A percentile compares a stretch with the other conserved stretches of the same genome.
Evolutionary conservation across 2,329 filamentous ascomycete genomes (phyloP).

Genomic region (Raffaelea ambrosiae): DNA sequence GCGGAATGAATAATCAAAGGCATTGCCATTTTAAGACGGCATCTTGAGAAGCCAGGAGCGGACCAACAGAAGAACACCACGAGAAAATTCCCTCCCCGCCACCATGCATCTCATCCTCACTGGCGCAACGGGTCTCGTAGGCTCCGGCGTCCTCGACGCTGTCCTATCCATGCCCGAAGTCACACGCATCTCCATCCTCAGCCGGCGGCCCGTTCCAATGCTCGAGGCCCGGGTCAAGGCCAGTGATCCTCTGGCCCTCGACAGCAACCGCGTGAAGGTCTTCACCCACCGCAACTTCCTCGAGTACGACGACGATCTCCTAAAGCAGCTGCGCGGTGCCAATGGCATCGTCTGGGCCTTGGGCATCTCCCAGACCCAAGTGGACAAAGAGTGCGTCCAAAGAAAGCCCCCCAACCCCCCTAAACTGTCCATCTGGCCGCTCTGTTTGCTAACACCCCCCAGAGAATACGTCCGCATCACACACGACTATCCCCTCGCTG

Average conservation of each 20-base stretch:
- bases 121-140: slow-evolving; percentile 60
- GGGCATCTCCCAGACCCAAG: slow-evolving; percentile 53
- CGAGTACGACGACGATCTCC: slow-evolving; percentile 46
- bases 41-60: too few species aligned
- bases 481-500: slow-evolving; percentile 51
- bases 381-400: slow-evolving; percentile 42
- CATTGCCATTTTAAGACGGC: too few species aligned
- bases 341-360: slow-evolving; percentile 66
- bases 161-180: slow-evolving; percentile 50
- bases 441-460: not conserved
- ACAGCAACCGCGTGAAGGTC: slow-evolving; percentile 44
- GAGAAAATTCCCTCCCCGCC: too few species aligned
- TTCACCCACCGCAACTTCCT: slow-evolving; percentile 62
- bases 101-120: slow-evolving; percentile 58
- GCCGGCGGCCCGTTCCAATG: slow-evolving; percentile 55
- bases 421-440: too few species aligned
- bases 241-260: slow-evolving; percentile 32
- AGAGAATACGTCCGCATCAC: slow-evolving; percentile 62
- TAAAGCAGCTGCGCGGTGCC: slow-evolving; percentile 54
- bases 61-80: too few species aligned
- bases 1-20: too few species aligned
- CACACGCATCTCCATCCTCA: slow-evolving; percentile 60
- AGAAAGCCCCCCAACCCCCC: too few species aligned
- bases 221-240: slow-evolving; percentile 35
- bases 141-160: slow-evolving; percentile 50